Conservation (phyloP, 495 filamentous ascomycete species). For the Arthonia radiata region DNA sequence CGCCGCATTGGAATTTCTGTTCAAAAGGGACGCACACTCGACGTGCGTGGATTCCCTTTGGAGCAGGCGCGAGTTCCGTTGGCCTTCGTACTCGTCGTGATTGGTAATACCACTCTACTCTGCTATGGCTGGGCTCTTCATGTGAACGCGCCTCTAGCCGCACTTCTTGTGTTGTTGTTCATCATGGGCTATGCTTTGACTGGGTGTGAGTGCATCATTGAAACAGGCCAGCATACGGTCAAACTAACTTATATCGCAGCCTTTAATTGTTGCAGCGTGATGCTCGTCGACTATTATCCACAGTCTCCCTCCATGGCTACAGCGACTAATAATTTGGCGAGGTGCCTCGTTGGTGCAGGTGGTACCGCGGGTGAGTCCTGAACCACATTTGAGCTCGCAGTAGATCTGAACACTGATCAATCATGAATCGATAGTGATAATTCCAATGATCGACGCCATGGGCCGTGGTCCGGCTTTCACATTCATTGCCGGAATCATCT, state of each 20-base stretch:
- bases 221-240: too few species aligned
- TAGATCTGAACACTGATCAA: too few species aligned
- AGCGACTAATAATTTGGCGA: constrained; percentile 21
- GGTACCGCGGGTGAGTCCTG: constrained; percentile 20
- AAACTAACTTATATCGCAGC: too few species aligned
- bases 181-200: constrained; percentile 27
- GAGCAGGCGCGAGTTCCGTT: constrained; percentile 35
- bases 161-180: constrained; percentile 29
- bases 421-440: too few species aligned
- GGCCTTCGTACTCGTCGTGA: constrained; percentile 20
- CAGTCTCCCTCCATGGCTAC: constrained; percentile 21
- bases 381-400: too few species aligned
- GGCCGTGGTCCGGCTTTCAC: constrained; percentile 49
- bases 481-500: constrained; percentile 24
- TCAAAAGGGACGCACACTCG: constrained; percentile 23
- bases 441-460: constrained; percentile 35
- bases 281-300: constrained; percentile 23
- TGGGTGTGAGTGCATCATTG: too few species aligned
- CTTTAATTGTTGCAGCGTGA: constrained; percentile 24
- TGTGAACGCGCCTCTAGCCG: constrained; percentile 18
- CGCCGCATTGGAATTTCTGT: constrained; percentile 21
- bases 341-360: constrained; percentile 20
- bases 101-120: constrained; percentile 19
- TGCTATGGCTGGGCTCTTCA: constrained; percentile 35
- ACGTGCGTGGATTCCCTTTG: constrained; percentile 33